Evolutionary conservation across 495 filamentous ascomycete species (phyloP), one percentile per base, ranked within the genome.

Genomic region (Astrothelium macrocarpum): DNA sequence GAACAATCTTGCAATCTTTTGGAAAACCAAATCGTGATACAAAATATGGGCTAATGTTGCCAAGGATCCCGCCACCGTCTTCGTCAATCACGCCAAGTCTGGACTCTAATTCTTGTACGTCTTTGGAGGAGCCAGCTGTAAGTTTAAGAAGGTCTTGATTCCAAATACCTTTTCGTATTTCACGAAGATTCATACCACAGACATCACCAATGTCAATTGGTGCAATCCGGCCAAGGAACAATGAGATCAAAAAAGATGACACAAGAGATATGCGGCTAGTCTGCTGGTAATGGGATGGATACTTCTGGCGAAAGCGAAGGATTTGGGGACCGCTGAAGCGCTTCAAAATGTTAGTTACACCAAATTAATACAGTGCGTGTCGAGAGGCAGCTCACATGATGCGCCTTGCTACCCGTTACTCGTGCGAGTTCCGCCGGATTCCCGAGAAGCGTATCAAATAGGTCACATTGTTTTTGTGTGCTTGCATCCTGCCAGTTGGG

Each of bases 321-420:
- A 98, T 97, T 73, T 98, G 94, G 3, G 92, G 90, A 16, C 94
- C 94, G n/a, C 94, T 98, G 75, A 98, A 98, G 68, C 94, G 87
- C 90, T 97, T 63, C 29, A 16, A 34, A 0, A 23, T 29, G 36
- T 31, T 16, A 36, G 7, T n/a, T 7, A 4, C 49, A 39, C 23
- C 7, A 32, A 0, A 20, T 11, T 32, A 59, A 32, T 14, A 46
- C 59, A 60, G 49, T 29, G 2, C 25, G 25, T 29, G 5, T 56
- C 5, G 16, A 26, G 49, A 9, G 20, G 49, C 25, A 7, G 49
- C 59, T 78, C 79, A 95, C 91, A 76, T 95, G 92, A 79, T 98
- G 94, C 10, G 94, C 94, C 67, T 89, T 85, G 72, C 92, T 97
- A 14, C 94, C 94, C 10, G 92, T 96, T 3, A 83, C 85, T 29